Evolutionary conservation across 2,329 filamentous ascomycete genomes (phyloP).

Genomic region (Apiospora phragmitis): DNA sequence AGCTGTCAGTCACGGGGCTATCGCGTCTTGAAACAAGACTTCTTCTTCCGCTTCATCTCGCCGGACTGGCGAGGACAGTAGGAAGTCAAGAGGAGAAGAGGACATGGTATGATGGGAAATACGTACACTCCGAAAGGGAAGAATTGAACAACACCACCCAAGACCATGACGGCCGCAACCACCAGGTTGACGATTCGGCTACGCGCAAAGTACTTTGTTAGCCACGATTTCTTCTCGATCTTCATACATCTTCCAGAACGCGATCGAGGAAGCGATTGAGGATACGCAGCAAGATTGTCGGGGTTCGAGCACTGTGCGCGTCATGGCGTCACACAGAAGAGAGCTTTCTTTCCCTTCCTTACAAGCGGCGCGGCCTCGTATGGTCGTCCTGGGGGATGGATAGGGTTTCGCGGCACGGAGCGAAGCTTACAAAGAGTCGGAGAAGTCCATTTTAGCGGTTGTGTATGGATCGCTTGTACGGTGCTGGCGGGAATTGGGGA

Average conservation of each 20-base stretch:
- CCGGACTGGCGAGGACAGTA: not conserved
- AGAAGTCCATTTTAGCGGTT: conserved; percentile 74
- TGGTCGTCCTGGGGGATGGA: not conserved
- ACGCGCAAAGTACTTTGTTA: conserved; percentile 26
- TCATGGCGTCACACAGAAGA: conserved; percentile 34
- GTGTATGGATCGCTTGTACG: not conserved
- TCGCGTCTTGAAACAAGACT: not conserved
- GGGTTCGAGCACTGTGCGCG: not conserved
- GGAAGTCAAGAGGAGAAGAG: conserved; percentile 40
- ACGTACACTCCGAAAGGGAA: conserved; percentile 63
- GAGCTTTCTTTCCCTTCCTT: not conserved
- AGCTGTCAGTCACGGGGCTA: not conserved
- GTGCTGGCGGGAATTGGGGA: not conserved
- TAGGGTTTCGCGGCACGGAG: not conserved
- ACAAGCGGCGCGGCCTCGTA: not conserved
- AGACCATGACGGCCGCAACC: conserved; percentile 81
- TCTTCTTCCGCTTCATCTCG: not conserved
- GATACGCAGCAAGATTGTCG: not conserved
- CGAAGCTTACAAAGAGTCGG: conserved; percentile 79
- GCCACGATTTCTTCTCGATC: not conserved
- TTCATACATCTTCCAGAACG: not conserved
- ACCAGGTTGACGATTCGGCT: conserved; percentile 95
- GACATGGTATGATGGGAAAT: conserved; percentile 26
- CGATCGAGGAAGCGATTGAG: not conserved
- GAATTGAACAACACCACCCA: conserved; percentile 78